phyloP scores from a whole-genome alignment of 345 rosid species.

The Populus davidiana region DNA sequence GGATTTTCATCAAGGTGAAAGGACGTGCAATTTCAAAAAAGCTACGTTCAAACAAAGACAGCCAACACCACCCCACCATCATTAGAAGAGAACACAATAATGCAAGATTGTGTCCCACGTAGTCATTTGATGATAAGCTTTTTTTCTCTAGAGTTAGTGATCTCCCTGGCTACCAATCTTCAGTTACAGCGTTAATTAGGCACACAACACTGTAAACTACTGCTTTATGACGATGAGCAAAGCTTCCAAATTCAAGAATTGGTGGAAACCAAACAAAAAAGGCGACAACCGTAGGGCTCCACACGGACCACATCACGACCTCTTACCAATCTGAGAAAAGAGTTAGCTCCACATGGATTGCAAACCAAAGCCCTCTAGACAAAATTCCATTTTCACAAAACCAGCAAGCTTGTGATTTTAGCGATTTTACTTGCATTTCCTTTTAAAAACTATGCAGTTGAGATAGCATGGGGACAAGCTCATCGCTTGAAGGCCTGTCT shows the following conservation, averaged over 20 bases:
- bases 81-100: conserved; percentile 32
- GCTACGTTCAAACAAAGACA: conserved; percentile 20
- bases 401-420: background rate
- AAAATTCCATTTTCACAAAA: conserved; percentile 19
- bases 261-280: background rate
- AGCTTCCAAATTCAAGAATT: background rate
- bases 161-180: conserved; percentile 5
- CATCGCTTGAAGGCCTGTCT: conserved; percentile 91
- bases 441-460: conserved; percentile 85
- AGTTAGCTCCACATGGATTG: background rate
- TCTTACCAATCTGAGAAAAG: background rate
- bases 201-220: background rate
- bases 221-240: background rate
- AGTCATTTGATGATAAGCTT: conserved; percentile 3
- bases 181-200: conserved; percentile 3
- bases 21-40: conserved; percentile 10
- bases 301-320: background rate
- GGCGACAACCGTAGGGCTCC: background rate
- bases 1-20: conserved; percentile 15
- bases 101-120: conserved; percentile 11
- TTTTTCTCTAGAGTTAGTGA: conserved; percentile 10
- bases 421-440: conserved; percentile 27
- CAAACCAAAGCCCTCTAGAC: background rate
- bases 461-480: conserved; percentile 88
- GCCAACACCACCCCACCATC: conserved; percentile 35